Evolutionary conservation across 768 basidiomycete species (phyloP), one percentile per base, ranked within the genome.

Genomic region (Artomyces pyxidatus): DNA sequence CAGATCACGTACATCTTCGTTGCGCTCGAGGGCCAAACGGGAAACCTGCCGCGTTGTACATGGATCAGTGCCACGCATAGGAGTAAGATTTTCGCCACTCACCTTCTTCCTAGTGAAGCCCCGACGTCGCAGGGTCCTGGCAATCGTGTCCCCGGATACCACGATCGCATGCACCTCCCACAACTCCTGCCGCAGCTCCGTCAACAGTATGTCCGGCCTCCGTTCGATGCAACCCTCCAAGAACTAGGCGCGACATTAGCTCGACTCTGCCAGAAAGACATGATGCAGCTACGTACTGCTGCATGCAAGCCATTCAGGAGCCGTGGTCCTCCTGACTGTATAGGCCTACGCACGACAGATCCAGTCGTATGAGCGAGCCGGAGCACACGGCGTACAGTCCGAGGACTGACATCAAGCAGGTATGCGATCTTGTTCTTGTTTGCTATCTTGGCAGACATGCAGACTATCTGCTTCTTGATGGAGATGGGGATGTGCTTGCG

Each of bases 11-110:
- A 27, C 19, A 7, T 50, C 49, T 37, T 61, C 56, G 43, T 48
- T 48, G 3, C 53, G 54, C 39, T 61, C 54, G 8, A 53, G 9
- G 14, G 60, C 51, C 7, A 25, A 11, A 0, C 54, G 56, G n/a
- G 47, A 49, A 9, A 57, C 42, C 58, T 61, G 47, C n/a, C n/a
- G n/a, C n/a, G n/a, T n/a, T n/a, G n/a, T n/a, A n/a, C n/a, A n/a
- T n/a, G n/a, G n/a, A n/a, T n/a, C n/a, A n/a, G n/a, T n/a, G n/a
- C n/a, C n/a, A n/a, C n/a, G n/a, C n/a, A n/a, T n/a, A n/a, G n/a
- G n/a, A n/a, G n/a, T n/a, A n/a, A n/a, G n/a, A n/a, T n/a, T n/a
- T n/a, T n/a, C n/a, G n/a, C n/a, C n/a, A n/a, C n/a, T n/a, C 32
- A 35, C 32, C 32, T 35, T 35, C 17, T 35, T 35, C 6, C 32